Evolutionary conservation across 139 green algal genomes (phyloP).

Genomic region (Chlamydomonas sp.): DNA sequence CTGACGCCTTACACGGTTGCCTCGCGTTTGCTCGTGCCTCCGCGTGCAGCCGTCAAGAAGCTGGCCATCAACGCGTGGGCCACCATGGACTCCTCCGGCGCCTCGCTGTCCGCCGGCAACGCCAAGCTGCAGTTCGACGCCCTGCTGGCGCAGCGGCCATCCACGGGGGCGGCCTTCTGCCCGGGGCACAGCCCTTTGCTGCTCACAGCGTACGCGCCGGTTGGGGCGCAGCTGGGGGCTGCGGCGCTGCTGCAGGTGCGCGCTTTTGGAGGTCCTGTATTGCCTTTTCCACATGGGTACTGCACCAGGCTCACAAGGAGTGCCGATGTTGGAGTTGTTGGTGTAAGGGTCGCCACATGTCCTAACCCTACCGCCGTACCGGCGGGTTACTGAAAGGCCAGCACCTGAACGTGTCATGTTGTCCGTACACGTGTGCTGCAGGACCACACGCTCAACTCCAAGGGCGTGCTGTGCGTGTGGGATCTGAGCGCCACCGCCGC

Average conservation of each 20-base stretch:
- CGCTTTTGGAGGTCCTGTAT: neutral
- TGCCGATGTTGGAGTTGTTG: too few relatives aligned
- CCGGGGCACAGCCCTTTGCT: conserved; percentile 27
- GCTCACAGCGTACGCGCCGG: conserved; percentile 47
- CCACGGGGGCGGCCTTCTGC: conserved; percentile 40
- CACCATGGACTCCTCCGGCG: neutral
- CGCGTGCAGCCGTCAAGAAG: conserved; percentile 22
- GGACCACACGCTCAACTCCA: conserved; percentile 46
- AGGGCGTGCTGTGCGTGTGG: conserved; percentile 59
- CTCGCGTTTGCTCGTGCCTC: too few relatives aligned
- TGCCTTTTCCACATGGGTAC: neutral
- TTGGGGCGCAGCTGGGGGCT: conserved; percentile 49
- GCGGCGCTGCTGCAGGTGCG: conserved; percentile 47
- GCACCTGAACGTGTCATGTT: too few relatives aligned
- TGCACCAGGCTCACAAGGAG: too few relatives aligned
- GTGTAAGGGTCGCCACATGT: too few relatives aligned
- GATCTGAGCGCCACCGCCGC: conserved; percentile 46
- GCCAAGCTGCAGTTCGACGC: conserved; percentile 16
- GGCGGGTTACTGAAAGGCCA: too few relatives aligned
- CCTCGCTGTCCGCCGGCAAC: conserved; percentile 26
- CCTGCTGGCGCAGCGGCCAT: conserved; percentile 49
- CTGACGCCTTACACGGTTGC: too few relatives aligned
- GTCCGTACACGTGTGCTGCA: neutral
- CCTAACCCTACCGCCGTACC: too few relatives aligned
- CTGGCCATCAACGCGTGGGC: neutral